phyloP scores from a whole-genome alignment of 2,329 filamentous ascomycete genomes.

The Sporothrix humicola region DNA sequence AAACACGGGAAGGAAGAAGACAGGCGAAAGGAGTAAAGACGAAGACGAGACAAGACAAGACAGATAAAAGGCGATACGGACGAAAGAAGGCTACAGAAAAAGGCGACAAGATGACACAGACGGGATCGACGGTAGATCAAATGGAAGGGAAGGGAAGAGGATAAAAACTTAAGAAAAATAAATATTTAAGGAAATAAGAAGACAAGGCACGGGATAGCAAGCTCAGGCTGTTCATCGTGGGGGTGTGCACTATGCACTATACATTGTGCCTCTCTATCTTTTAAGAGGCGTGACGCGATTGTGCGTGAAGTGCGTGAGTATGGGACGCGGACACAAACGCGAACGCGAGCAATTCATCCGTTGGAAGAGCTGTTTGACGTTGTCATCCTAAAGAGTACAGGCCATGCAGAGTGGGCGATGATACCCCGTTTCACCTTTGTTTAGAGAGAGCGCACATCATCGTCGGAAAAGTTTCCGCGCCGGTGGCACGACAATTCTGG shows the following conservation, averaged over 20 bases:
- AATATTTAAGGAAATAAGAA: neutral
- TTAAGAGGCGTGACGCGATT: neutral
- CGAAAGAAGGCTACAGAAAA: neutral
- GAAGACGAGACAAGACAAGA: too few species aligned
- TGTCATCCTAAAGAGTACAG: neutral
- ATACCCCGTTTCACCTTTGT: constrained; percentile 23
- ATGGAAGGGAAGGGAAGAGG: neutral
- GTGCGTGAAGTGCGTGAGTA: too few species aligned
- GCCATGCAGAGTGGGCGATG: neutral
- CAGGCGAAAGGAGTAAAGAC: neutral
- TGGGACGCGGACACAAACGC: too few species aligned
- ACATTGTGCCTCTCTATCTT: constrained; percentile 1
- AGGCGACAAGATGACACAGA: constrained; percentile 20
- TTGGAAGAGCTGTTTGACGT: neutral
- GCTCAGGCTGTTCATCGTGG: neutral
- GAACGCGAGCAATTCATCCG: constrained; percentile 9
- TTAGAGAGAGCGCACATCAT: neutral
- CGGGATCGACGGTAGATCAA: constrained; percentile 26
- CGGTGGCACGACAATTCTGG: neutral
- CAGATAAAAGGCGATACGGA: constrained; percentile 12
- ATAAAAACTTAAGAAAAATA: neutral
- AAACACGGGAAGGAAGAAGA: constrained; percentile 5
- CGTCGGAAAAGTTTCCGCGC: constrained; percentile 21
- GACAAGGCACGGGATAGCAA: neutral
- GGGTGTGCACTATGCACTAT: neutral